Evolutionary conservation across 768 basidiomycete genomes (phyloP).

Genomic region (Naganishia onofrii): DNA sequence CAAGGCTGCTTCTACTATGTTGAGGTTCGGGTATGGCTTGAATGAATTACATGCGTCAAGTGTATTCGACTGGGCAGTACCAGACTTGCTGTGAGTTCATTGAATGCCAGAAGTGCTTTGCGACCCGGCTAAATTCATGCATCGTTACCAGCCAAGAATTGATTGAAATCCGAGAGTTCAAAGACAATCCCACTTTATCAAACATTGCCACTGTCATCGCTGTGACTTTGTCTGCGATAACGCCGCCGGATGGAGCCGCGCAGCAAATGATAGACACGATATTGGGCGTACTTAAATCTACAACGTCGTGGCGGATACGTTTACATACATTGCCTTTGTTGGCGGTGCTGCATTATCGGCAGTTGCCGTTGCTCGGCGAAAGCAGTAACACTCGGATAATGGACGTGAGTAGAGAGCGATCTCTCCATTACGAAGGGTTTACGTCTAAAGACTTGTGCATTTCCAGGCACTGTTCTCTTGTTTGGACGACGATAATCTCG

Average conservation of each 20-base stretch:
- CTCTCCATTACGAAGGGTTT: not conserved
- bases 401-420: constrained; percentile 58
- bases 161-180: constrained; percentile 79
- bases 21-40: constrained; percentile 78
- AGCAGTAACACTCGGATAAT: constrained; percentile 68
- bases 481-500: constrained; percentile 82
- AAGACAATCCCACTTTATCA: constrained; percentile 72
- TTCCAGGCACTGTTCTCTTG: constrained; percentile 74
- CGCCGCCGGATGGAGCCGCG: constrained; percentile 68
- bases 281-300: constrained; percentile 22
- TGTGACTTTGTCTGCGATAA: constrained; percentile 75
- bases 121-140: not conserved
- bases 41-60: constrained; percentile 72
- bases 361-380: constrained; percentile 72
- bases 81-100: constrained; percentile 65
- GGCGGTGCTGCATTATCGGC: constrained; percentile 86
- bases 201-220: constrained; percentile 74
- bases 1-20: constrained; percentile 78
- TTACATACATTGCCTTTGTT: constrained; percentile 82
- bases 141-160: constrained; percentile 69
- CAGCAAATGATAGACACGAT: constrained; percentile 61
- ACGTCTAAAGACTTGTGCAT: not conserved
- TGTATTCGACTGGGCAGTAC: constrained; percentile 72
- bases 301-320: constrained; percentile 84
- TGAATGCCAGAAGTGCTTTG: constrained; percentile 22